Conservation (phyloP, 306 rosid species). For the Prunus davidiana region DNA sequence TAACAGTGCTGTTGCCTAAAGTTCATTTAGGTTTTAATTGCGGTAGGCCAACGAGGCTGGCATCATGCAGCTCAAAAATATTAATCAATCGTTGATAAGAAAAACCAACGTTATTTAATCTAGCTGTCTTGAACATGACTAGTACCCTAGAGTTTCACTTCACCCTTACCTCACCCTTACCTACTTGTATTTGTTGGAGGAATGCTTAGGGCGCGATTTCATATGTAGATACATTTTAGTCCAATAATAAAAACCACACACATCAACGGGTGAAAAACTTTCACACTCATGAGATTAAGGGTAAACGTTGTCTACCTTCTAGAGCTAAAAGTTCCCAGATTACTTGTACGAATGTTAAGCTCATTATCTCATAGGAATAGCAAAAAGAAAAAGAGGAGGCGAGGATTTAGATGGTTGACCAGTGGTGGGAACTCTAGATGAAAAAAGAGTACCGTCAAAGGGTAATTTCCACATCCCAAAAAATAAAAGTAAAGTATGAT, state of each 20-base stretch:
- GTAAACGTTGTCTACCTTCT: too few species aligned
- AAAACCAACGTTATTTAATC: neutral
- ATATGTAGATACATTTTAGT: too few species aligned
- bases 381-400: neutral
- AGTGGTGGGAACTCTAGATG: neutral
- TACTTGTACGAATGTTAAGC: too few species aligned
- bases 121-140: too few species aligned
- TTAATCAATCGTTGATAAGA: neutral
- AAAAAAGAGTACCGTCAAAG: neutral
- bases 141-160: too few species aligned
- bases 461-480: neutral
- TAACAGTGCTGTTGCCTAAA: neutral
- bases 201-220: too few species aligned
- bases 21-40: neutral
- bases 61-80: neutral
- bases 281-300: too few species aligned
- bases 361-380: neutral
- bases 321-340: too few species aligned
- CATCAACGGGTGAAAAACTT: too few species aligned
- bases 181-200: too few species aligned
- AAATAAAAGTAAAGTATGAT: neutral
- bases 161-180: too few species aligned
- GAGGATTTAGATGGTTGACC: conserved; percentile 3
- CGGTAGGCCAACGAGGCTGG: neutral
- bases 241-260: too few species aligned